These are phyloP conservation scores for Colletotrichum simmondsii DNA, from an alignment of 2,329 filamentous ascomycete species.

Conservation along the genomic window DNA sequence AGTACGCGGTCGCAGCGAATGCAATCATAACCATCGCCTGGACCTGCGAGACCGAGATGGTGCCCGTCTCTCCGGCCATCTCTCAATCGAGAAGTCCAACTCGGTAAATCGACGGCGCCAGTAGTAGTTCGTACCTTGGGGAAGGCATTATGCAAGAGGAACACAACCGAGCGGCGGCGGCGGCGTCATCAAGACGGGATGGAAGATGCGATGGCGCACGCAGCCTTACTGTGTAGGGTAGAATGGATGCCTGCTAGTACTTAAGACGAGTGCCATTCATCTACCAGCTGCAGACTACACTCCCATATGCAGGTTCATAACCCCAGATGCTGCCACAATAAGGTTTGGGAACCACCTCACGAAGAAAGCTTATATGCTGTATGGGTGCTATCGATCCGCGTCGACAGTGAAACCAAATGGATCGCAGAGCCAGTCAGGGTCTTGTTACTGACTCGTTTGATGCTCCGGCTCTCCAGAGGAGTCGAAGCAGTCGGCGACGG, in stretches of 20 bases:
- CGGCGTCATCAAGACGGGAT: slow-evolving; percentile 7
- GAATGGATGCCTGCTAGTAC: not conserved
- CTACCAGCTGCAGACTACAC: not conserved
- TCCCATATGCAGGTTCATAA: not conserved
- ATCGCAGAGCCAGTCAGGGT: not conserved
- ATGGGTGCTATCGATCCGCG: not conserved
- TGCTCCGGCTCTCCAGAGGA: not conserved
- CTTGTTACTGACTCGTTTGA: slow-evolving; percentile 18
- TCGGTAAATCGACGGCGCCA: slow-evolving; percentile 5
- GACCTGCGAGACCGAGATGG: slow-evolving; percentile 25
- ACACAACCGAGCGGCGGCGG: not conserved
- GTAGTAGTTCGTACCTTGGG: not conserved
- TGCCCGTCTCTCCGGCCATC: slow-evolving; percentile 30
- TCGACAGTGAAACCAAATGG: slow-evolving; percentile 1
- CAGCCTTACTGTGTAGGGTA: too few species aligned
- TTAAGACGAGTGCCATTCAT: slow-evolving; percentile 10
- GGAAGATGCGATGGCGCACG: slow-evolving; percentile 16
- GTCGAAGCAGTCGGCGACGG: not conserved
- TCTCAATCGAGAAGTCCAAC: not conserved
- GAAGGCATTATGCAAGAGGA: slow-evolving; percentile 19
- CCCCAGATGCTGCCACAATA: not conserved
- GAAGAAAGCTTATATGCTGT: not conserved
- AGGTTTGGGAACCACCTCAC: slow-evolving; percentile 8
- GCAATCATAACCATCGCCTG: slow-evolving; percentile 44
- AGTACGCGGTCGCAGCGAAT: slow-evolving; percentile 44